Evolutionary conservation across 345 rosid genomes (phyloP), one percentile per base, ranked within the genome.

Genomic region (Trapa bicornis): DNA sequence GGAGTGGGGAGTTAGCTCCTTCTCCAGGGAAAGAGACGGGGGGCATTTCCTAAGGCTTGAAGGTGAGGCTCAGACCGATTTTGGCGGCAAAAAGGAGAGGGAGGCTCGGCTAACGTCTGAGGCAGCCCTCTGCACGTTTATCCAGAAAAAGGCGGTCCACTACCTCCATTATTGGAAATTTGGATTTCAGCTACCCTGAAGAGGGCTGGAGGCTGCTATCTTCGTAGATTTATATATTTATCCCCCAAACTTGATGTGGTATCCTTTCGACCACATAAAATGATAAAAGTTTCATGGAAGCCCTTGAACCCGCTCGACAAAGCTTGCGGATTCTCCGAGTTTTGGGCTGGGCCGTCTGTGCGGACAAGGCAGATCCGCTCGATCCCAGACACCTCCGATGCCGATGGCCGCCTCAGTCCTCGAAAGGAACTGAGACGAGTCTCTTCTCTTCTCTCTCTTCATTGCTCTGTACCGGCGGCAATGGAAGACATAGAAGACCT

Each of bases 401-500:
- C 5, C 45, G 8, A 41, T 41, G 43, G 48, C 48, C 11, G 48
- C 48, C 48, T 7, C 48, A 7, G 11, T 6, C 6, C 56, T 15
- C 22, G 54, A 13, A 13, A 14, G 22, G 56, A 50, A 6, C n/a
- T n/a, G 22, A 15, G 56, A 4, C n/a, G 4, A 1, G 53, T 17
- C 56, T 5, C 22, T 16, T 50, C 52, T 15, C 15, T 47, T 11
- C 22, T 13, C 54, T 50, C 54, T 13, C 54, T 50, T 16, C 16
- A 17, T 50, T 7, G 56, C 56, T 45, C 29, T 37, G 37, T 33
- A 13, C 11, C 56, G 0, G 22, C 33, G 29, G 66, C 63, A 75
- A 89, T 89, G 97, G 96, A 89, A 68, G 96, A 89, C 81, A 92
- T 89, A 45, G 96, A 92, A 73, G 98, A 89, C 77, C 74, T 92